These are phyloP conservation scores for Telfairia occidentalis DNA, from an alignment of 331 rosid species.

Conservation along the genomic window DNA sequence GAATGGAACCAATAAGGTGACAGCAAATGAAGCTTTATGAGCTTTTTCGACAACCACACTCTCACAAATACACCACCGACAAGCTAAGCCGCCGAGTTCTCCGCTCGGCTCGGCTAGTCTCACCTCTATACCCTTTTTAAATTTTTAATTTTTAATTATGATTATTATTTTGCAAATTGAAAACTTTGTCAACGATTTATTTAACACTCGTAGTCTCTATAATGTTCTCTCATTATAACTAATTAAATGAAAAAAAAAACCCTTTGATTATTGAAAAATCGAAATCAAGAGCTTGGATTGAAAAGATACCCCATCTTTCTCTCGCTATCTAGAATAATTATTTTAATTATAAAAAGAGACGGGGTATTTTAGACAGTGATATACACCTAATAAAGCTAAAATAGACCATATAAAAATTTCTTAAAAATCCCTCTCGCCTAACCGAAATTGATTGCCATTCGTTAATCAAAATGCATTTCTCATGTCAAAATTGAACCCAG, in stretches of 20 bases:
- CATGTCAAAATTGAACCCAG: background rate
- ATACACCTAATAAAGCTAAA: constrained; percentile 33
- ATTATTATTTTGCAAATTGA: background rate
- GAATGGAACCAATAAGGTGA: constrained; percentile 10
- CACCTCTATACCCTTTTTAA: background rate
- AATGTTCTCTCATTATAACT: background rate
- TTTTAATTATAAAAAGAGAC: constrained; percentile 4
- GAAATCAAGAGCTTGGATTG: background rate
- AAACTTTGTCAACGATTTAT: background rate
- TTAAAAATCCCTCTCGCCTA: background rate
- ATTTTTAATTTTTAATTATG: background rate
- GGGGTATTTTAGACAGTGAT: constrained; percentile 20
- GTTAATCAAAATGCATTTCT: background rate
- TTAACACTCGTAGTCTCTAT: background rate
- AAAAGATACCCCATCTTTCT: background rate
- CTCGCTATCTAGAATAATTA: background rate
- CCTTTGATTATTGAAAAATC: background rate
- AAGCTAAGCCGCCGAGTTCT: constrained; percentile 17
- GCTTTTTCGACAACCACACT: constrained; percentile 21
- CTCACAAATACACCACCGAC: constrained; percentile 49
- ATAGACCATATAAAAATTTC: background rate
- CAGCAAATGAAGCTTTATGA: constrained; percentile 8
- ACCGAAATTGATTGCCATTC: background rate
- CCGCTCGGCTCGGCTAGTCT: constrained; percentile 17
- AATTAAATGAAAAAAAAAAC: background rate